phyloP scores from a whole-genome alignment of 345 rosid species.

The Pistacia integerrima region DNA sequence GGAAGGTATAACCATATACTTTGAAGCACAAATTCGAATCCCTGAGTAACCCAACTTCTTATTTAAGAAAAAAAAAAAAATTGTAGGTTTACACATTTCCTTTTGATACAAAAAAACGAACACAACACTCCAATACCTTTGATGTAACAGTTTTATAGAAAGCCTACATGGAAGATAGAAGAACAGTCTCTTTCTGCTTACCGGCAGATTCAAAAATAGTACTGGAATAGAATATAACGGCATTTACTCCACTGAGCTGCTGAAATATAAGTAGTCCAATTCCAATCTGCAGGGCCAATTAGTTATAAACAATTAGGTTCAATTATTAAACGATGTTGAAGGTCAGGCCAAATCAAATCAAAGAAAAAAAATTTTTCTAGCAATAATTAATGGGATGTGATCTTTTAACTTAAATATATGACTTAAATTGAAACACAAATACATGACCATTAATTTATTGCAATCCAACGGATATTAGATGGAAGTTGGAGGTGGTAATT shows the following conservation, averaged over 20 bases:
- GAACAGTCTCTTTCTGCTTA: constrained; percentile 35
- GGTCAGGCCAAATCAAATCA: neutral
- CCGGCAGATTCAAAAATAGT: constrained; percentile 86
- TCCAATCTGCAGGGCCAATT: constrained; percentile 65
- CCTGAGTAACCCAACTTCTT: neutral
- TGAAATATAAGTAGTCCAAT: constrained; percentile 86
- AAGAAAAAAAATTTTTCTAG: constrained; percentile 6
- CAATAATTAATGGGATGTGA: neutral
- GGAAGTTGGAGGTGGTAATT: no score
- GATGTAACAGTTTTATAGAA: neutral
- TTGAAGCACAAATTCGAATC: neutral
- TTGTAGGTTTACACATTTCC: neutral
- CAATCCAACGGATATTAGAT: no score
- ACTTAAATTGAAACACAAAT: no score
- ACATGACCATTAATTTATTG: no score
- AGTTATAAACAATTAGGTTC: constrained; percentile 11
- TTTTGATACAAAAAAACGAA: neutral
- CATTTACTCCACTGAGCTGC: constrained; percentile 91
- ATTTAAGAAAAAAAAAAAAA: neutral
- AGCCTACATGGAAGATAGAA: constrained; percentile 10
- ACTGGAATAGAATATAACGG: constrained; percentile 86
- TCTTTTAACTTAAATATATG: no score
- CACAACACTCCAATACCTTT: neutral
- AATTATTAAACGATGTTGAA: constrained; percentile 4
- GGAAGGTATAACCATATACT: neutral